phyloP scores from a whole-genome alignment of 306 rosid species.

The Trifolium fragiferum region DNA sequence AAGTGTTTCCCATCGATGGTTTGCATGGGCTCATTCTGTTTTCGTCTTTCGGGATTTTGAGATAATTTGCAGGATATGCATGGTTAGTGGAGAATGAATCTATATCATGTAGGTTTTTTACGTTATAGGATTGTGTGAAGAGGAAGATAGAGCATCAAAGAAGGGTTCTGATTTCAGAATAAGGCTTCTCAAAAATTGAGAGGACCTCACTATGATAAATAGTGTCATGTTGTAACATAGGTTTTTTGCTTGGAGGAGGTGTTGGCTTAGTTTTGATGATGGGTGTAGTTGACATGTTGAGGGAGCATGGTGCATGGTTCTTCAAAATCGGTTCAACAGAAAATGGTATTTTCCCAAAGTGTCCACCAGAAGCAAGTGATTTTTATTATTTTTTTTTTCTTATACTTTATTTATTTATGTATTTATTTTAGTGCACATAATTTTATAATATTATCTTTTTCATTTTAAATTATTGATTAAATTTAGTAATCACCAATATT shows the following conservation, averaged over 20 bases:
- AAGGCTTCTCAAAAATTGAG: neutral
- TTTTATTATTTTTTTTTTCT: neutral
- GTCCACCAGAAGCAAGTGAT: neutral
- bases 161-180: neutral
- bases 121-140: neutral
- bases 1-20: neutral
- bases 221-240: neutral
- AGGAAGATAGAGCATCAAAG: neutral
- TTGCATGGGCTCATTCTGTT: constrained; percentile 17
- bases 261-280: neutral
- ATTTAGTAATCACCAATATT: too few relatives aligned
- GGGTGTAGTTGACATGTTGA: neutral
- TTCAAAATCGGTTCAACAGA: neutral
- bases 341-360: neutral
- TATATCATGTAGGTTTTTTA: constrained; percentile 5
- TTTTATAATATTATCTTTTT: too few relatives aligned
- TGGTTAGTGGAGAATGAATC: neutral
- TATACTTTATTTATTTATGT: too few relatives aligned
- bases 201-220: neutral
- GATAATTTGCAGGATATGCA: constrained; percentile 2
- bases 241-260: neutral
- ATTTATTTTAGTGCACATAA: too few relatives aligned
- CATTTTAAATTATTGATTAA: too few relatives aligned
- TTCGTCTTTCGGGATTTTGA: constrained; percentile 4
- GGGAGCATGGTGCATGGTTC: neutral